A percentile compares a stretch with the other conserved stretches of the same genome.
Conservation (phyloP, 2,329 filamentous ascomycete species). For the Cadophora sp. region DNA sequence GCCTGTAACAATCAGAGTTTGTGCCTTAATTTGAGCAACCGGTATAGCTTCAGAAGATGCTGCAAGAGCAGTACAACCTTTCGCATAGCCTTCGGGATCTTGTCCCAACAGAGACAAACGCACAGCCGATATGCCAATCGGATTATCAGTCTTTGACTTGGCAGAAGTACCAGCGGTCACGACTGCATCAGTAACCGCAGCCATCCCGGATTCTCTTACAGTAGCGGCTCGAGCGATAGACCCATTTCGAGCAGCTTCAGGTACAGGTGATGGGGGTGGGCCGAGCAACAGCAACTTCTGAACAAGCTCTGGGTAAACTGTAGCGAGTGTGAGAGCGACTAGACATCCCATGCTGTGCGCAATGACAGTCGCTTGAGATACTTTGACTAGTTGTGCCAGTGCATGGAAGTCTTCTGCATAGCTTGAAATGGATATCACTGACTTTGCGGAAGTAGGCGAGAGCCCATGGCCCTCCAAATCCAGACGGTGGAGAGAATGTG, state of each 20-base stretch:
- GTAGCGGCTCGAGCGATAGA: conserved; percentile 47
- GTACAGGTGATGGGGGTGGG: conserved; percentile 54
- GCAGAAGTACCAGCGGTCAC: conserved; percentile 47
- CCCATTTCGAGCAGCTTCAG: conserved; percentile 44
- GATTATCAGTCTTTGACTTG: conserved; percentile 47
- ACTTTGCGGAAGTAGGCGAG: conserved; percentile 56
- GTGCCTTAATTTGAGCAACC: conserved; percentile 44
- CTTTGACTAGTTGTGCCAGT: conserved; percentile 46
- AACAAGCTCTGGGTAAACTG: conserved; percentile 49
- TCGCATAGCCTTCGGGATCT: conserved; percentile 61
- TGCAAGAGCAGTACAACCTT: conserved; percentile 57
- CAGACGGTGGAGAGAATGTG: conserved; percentile 50
- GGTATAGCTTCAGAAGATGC: conserved; percentile 45
- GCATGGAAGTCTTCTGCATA: conserved; percentile 51
- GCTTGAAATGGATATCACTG: conserved; percentile 50
- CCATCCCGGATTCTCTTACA: conserved; percentile 54
- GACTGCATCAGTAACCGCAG: conserved; percentile 49
- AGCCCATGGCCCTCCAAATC: conserved; percentile 64
- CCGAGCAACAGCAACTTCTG: conserved; percentile 55
- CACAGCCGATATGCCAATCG: conserved; percentile 50
- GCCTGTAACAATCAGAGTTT: conserved; percentile 53
- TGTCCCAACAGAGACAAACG: conserved; percentile 53
- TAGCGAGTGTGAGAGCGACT: conserved; percentile 52
- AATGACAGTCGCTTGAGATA: conserved; percentile 50
- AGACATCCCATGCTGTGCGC: conserved; percentile 60